Evolutionary conservation across 176 grass and related monocot genomes (phyloP).

Genomic region (Rhynchospora tenuis): DNA sequence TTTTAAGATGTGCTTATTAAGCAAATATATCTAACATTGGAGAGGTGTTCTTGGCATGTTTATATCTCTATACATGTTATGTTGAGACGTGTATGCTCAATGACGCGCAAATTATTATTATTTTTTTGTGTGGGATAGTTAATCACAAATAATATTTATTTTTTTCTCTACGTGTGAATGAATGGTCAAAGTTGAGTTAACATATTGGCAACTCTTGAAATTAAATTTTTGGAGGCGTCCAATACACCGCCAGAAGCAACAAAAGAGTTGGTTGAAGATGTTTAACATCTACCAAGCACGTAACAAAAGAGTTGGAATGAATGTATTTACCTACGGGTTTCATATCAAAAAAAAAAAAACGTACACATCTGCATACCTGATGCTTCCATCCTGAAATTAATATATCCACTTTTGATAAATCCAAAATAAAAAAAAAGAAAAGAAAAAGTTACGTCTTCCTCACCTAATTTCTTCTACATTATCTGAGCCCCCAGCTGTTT

Average conservation of each 20-base stretch:
- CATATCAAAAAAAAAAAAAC: too few relatives aligned
- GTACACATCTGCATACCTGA: not conserved
- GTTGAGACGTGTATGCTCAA: not conserved
- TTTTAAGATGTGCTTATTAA: too few relatives aligned
- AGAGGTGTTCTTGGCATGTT: too few relatives aligned
- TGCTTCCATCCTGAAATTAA: not conserved
- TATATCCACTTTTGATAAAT: not conserved
- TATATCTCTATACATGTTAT: too few relatives aligned
- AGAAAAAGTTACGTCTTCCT: not conserved
- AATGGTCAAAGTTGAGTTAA: not conserved
- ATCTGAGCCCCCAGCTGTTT: not conserved
- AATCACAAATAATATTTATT: not conserved
- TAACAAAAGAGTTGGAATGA: too few relatives aligned
- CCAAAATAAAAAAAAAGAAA: not conserved
- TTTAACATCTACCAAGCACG: not conserved
- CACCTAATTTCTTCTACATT: not conserved
- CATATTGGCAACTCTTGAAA: not conserved
- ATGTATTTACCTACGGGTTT: too few relatives aligned
- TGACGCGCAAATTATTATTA: not conserved
- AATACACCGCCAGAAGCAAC: constrained; percentile 14
- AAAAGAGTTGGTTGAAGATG: constrained; percentile 15
- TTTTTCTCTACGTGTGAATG: not conserved
- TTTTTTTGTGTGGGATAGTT: not conserved
- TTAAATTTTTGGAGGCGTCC: not conserved
- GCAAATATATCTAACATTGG: too few relatives aligned